Conservation (phyloP, 768 basidiomycete species). For the Mycena pura region DNA sequence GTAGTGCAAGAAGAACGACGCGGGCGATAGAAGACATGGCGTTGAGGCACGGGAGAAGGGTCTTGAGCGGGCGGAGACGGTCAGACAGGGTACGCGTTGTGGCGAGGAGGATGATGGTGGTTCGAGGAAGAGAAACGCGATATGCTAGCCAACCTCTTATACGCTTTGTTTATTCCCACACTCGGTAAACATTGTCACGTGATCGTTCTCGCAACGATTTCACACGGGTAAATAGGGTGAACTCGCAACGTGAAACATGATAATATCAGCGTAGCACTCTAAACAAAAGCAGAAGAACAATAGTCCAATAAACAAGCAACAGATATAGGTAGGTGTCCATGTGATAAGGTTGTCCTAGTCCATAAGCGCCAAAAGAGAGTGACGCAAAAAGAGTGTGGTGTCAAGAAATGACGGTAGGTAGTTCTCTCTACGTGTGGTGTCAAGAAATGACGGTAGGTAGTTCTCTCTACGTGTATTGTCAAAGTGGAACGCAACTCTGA, state of each 20-base stretch:
- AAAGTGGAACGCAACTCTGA: constrained; percentile 27
- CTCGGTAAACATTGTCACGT: constrained; percentile 6
- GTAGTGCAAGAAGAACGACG: constrained; percentile 46
- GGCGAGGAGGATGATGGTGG: constrained; percentile 19
- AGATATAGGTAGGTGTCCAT: too few relatives aligned
- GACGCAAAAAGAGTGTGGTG: constrained; percentile 22
- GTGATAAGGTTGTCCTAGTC: not conserved
- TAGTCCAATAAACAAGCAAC: too few relatives aligned
- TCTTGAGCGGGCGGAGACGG: constrained; percentile 12
- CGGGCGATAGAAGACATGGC: constrained; percentile 45
- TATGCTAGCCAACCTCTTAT: constrained; percentile 12
- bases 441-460: constrained; percentile 22
- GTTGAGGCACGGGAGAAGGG: constrained; percentile 2
- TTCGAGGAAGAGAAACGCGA: constrained; percentile 27
- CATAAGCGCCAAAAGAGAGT: constrained; percentile 13
- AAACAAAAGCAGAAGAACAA: too few relatives aligned
- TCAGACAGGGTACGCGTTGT: not conserved
- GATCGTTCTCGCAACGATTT: constrained; percentile 17
- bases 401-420: constrained; percentile 24
- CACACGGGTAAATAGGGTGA: not conserved
- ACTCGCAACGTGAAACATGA: too few relatives aligned
- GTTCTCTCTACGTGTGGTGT: constrained; percentile 15
- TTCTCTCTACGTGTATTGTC: not conserved
- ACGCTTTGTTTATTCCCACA: constrained; percentile 14
- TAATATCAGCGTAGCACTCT: too few relatives aligned